Evolutionary conservation across 192 early-diverging fungal genomes (phyloP).

Genomic region (Radiomyces spectabilis): DNA sequence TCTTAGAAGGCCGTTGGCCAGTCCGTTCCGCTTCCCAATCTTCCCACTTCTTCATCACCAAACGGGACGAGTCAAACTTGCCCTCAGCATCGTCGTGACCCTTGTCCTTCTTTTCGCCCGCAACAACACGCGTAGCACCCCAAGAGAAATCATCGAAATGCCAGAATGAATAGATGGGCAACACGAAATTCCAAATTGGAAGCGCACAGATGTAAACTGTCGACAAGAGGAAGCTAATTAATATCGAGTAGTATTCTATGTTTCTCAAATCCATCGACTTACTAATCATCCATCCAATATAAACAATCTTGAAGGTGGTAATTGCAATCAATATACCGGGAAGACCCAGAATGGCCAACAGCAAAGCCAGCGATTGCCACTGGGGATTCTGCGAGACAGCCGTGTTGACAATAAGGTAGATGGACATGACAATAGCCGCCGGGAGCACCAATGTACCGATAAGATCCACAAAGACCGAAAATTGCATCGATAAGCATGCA

Average conservation of each 20-base stretch:
- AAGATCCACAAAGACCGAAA: conserved; percentile 65
- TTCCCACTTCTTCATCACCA: conserved; percentile 56
- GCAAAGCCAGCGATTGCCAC: conserved; percentile 55
- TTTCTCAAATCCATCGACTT: conserved; percentile 11
- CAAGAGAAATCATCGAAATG: conserved; percentile 90
- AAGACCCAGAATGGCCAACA: conserved; percentile 75
- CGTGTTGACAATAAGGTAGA: conserved; percentile 48
- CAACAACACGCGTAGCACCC: conserved; percentile 73
- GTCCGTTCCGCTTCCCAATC: conserved; percentile 50
- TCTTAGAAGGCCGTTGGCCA: conserved; percentile 29
- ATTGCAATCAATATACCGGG: conserved; percentile 88
- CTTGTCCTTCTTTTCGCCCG: conserved; percentile 59
- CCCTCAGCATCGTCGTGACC: conserved; percentile 68
- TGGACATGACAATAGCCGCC: conserved; percentile 44
- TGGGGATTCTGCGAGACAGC: conserved; percentile 20
- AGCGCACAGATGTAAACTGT: conserved; percentile 69
- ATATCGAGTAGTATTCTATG: background rate
- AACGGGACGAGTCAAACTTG: conserved; percentile 58
- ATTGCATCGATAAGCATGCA: conserved; percentile 85
- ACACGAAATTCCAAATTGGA: conserved; percentile 88
- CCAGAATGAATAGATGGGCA: conserved; percentile 90
- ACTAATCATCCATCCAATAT: conserved; percentile 84
- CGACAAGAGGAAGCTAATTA: background rate
- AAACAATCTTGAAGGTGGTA: conserved; percentile 76
- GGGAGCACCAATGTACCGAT: conserved; percentile 71